Base-by-base conservation (phyloP, 1,284 basidiomycete species). In the Neonothopanus nambi region DNA sequence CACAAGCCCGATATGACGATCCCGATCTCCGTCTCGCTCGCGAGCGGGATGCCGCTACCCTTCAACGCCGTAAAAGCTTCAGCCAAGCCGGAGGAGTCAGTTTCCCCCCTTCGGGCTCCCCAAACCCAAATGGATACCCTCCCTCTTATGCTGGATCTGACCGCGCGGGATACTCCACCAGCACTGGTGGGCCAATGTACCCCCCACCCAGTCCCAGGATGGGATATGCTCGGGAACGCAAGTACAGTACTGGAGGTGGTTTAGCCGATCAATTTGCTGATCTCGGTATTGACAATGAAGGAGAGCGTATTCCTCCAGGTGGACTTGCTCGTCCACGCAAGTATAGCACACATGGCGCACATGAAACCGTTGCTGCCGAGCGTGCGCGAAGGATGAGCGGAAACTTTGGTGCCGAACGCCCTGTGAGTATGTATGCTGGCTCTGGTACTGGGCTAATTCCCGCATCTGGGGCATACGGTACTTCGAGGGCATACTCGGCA, bases 1-100 rank as follows among this genome's bases (percentile, higher is more conserved):
- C 26, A 21, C 49, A 72, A 70, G 49, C 70, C 67, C 46, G 72
- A 57, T 76, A 80, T 33, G 70, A 72, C 48, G 84, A 85, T 24
- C 69, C 72, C 35, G 81, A 84, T 20, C 67, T 81, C 28, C 77
- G 77, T 46, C 69, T 73, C 47, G 78, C 77, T 28, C 77, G 80
- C 41, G 82, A 82, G 54, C 74, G 71, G 47, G 83, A 85, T 61
- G 70, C 74, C 3, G 60, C 57, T 41, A 67, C 35, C 41, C 52
- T 71, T 26, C 72, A 77, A 59, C 71, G 75, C 30, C 70, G 76
- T 42, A 74, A 70, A 59, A 79, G 76, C 57, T 71, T 76, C 59
- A 74, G 70, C 55, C 65, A 69, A 42, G 69, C 68, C 13, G 48
- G 59, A 6, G 21, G 21, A 20, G 24, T 28, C 43, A 30, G 30